Evolutionary conservation across 2,329 filamentous ascomycete species (phyloP), one percentile per base, ranked within the genome.

Genomic region (Gremmenia infestans): DNA sequence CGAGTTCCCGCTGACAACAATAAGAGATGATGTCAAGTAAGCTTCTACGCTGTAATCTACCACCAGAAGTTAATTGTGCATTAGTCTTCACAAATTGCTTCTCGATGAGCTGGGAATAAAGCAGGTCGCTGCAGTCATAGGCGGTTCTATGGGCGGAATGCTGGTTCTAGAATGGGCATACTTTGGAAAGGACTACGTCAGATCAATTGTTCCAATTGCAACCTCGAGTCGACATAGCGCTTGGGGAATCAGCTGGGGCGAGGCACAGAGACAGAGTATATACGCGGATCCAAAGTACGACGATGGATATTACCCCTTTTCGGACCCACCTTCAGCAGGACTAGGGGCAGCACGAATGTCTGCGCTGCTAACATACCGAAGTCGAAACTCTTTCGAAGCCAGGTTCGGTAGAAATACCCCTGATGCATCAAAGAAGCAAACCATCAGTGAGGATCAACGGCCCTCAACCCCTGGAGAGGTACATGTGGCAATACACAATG

Each of bases 281-380:
- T 99, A 97, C 74, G 92, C 91, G 40, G 94, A 99, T 70, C 94
- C 94, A 35, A 97, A 97, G 76, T 99, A 99, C 72, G 91, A 97
- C 60, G 92, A 97, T 68, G 94, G 94, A 46, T 97, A 97, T 74
- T 99, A 97, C 70, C 68, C 84, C 1, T 95, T 94, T 66, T 81
- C 88, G 35, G 91, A 97, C 65, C 92, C 92, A 36, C 94, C 94
- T 0, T 78, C 85, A 0, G 88, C 91, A 0, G 94, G 94, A 0
- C 81, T 99, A 2, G 91, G 92, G 12, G 94, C 94, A 7, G 94
- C 94, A 25, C 91, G 94, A 67, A 99, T 99, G 94, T 91, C 92
- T 55, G 94, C 94, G 1, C 82, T 99, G 39, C 78, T 99, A 65
- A 99, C 94, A 6, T 99, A 99, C 74, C 86, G 94, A 64, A 97